phyloP scores from a whole-genome alignment of 2,329 filamentous ascomycete species.

The Fusarium pseudonygamai region DNA sequence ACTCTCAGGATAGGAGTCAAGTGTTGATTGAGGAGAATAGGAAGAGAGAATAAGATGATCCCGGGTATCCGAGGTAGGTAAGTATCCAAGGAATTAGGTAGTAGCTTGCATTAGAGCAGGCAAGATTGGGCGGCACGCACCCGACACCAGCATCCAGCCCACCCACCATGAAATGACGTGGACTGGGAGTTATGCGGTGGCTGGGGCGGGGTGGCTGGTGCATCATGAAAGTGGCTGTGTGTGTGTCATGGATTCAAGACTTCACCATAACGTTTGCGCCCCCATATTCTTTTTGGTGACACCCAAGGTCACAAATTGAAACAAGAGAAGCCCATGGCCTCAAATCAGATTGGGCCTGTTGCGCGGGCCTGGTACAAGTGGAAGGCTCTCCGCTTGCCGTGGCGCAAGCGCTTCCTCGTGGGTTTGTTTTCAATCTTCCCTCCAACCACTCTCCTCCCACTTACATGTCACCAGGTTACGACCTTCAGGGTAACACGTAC shows the following conservation, averaged over 20 bases:
- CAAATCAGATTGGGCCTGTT: constrained; percentile 50
- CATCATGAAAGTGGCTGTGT: constrained; percentile 12
- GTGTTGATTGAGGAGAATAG: constrained; percentile 4
- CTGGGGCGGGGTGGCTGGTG: constrained; percentile 34
- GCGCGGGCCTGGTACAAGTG: constrained; percentile 65
- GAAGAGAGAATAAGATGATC: constrained; percentile 6
- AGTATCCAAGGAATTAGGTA: constrained; percentile 8
- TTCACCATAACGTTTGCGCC: constrained; percentile 27
- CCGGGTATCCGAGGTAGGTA: constrained; percentile 29
- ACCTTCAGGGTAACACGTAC: constrained; percentile 73
- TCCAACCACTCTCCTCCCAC: constrained; percentile 10
- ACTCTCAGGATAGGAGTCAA: constrained; percentile 6
- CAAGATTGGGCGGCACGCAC: constrained; percentile 30
- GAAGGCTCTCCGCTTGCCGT: constrained; percentile 70
- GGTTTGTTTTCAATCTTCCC: constrained; percentile 53
- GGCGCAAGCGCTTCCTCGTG: constrained; percentile 70
- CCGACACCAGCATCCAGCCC: constrained; percentile 1
- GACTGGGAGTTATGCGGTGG: constrained; percentile 27
- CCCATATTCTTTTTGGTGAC: constrained; percentile 7
- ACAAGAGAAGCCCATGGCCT: constrained; percentile 44
- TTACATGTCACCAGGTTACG: constrained; percentile 59
- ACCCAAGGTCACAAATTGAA: constrained; percentile 8
- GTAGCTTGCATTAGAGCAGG: constrained; percentile 2
- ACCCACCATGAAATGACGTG: constrained; percentile 39
- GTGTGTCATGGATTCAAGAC: constrained; percentile 20